A percentile compares a stretch with the other conserved stretches of the same genome.
Conservation (phyloP, 2,329 filamentous ascomycete genomes). For the Aspergillus floridensis region DNA sequence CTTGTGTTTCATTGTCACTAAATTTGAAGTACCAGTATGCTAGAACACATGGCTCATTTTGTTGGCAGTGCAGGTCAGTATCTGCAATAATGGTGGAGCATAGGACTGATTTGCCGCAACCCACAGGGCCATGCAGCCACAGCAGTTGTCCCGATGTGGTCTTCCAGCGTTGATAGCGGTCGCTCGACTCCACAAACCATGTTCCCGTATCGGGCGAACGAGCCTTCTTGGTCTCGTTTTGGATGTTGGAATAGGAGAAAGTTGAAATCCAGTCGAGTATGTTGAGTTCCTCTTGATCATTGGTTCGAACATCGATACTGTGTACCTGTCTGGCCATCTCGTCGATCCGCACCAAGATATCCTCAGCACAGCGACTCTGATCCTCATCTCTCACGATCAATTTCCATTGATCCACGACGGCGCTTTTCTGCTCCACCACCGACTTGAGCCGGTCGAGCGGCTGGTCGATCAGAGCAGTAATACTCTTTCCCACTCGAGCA, state of each 20-base stretch:
- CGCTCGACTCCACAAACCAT: background rate
- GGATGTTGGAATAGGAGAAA: background rate
- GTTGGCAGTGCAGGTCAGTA: background rate
- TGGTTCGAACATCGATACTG: background rate
- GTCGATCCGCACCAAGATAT: background rate
- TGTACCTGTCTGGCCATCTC: background rate
- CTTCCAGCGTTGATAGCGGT: constrained; percentile 1
- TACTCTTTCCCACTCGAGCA: background rate
- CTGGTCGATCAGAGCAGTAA: background rate
- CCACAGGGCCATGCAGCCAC: constrained; percentile 1
- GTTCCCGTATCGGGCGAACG: background rate
- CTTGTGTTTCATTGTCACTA: background rate
- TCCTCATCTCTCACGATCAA: background rate
- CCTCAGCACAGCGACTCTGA: background rate
- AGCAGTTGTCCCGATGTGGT: background rate
- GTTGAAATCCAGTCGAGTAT: constrained; percentile 1
- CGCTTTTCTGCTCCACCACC: background rate
- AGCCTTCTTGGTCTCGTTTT: background rate
- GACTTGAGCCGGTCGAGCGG: background rate
- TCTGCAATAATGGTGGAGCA: background rate
- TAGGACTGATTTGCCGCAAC: constrained; percentile 7
- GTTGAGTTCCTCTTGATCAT: background rate
- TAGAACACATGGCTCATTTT: too few relatives aligned
- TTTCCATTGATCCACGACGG: background rate
- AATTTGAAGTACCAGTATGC: constrained; percentile 1